Conservation (phyloP, 2,329 filamentous ascomycete species). For the Ophioceras dolichostomum region DNA sequence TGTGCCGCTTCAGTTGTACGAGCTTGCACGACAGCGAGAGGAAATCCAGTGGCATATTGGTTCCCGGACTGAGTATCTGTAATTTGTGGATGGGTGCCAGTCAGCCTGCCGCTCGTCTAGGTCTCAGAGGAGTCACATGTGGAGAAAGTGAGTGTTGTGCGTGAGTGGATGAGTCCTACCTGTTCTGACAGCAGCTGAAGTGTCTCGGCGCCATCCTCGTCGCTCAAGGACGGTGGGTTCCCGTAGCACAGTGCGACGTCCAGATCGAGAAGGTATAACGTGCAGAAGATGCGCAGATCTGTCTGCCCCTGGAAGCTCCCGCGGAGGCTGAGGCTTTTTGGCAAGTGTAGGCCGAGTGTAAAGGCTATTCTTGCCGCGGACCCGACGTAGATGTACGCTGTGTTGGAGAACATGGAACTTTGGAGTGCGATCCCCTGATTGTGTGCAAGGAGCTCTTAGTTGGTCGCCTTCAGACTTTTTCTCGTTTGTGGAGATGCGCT, state of each 20-base stretch:
- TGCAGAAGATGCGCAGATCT: conserved; percentile 13
- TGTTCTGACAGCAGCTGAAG: conserved; percentile 9
- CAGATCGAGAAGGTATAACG: conserved; percentile 13
- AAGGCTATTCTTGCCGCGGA: conserved; percentile 14
- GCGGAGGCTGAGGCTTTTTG: conserved; percentile 9
- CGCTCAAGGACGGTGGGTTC: conserved; percentile 12
- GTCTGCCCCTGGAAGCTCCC: conserved; percentile 13
- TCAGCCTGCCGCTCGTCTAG: too few relatives aligned
- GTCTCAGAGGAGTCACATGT: too few relatives aligned
- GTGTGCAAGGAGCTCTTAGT: too few relatives aligned
- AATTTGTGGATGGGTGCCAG: conserved; percentile 1
- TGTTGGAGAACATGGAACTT: conserved; percentile 13
- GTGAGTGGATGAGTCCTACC: too few relatives aligned
- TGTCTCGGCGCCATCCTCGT: conserved; percentile 8
- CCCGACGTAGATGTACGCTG: conserved; percentile 14
- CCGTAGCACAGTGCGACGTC: conserved; percentile 14
- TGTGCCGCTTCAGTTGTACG: conserved; percentile 10
- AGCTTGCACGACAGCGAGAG: conserved; percentile 12
- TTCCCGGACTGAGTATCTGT: conserved; percentile 14
- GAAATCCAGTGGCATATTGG: conserved; percentile 14
- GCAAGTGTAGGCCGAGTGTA: conserved; percentile 13
- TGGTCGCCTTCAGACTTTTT: too few relatives aligned
- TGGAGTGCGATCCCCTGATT: conserved; percentile 11
- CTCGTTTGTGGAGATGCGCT: too few relatives aligned
- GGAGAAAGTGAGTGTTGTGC: too few relatives aligned